Percentiles rank a stretch among this genome's conserved stretches.
These are phyloP conservation scores for Pythium guiyangense DNA, from an alignment of 352 stramenopile species.

Conservation along the genomic window DNA sequence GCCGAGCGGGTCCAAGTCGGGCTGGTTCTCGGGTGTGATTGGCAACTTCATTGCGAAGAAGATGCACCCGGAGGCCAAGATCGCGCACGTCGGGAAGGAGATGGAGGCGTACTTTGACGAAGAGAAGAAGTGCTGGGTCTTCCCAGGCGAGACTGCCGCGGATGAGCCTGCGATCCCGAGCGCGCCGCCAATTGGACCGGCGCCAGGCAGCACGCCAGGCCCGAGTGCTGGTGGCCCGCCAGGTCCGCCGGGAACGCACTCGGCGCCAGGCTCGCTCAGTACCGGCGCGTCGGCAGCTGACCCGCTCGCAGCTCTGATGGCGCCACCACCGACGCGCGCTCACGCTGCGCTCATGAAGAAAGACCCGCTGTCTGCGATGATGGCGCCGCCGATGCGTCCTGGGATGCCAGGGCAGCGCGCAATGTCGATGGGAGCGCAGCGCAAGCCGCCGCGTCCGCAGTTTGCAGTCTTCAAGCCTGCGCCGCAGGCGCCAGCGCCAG, in stretches of 20 bases:
- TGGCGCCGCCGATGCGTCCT: constrained; percentile 60
- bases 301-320: constrained; percentile 78
- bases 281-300: constrained; percentile 24
- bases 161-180: constrained; percentile 63
- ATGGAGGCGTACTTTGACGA: constrained; percentile 84
- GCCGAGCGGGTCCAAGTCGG: constrained; percentile 55
- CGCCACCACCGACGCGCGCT: constrained; percentile 54
- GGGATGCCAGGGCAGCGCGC: constrained; percentile 28
- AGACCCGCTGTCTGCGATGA: constrained; percentile 81
- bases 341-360: constrained; percentile 71
- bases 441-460: constrained; percentile 67
- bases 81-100: constrained; percentile 69
- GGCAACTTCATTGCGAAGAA: constrained; percentile 55
- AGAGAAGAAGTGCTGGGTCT: constrained; percentile 83
- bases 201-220: constrained; percentile 44
- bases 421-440: constrained; percentile 23
- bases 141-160: constrained; percentile 66
- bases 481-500: constrained; percentile 8
- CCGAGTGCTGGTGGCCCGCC: constrained; percentile 22
- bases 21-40: constrained; percentile 53
- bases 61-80: constrained; percentile 83
- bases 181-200: constrained; percentile 63
- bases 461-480: constrained; percentile 86
- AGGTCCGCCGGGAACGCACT: constrained; percentile 45
- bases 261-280: constrained; percentile 62